Evolutionary conservation across 1,284 basidiomycete genomes (phyloP).

Genomic region (Melanopsichium pennsylvanicum): DNA sequence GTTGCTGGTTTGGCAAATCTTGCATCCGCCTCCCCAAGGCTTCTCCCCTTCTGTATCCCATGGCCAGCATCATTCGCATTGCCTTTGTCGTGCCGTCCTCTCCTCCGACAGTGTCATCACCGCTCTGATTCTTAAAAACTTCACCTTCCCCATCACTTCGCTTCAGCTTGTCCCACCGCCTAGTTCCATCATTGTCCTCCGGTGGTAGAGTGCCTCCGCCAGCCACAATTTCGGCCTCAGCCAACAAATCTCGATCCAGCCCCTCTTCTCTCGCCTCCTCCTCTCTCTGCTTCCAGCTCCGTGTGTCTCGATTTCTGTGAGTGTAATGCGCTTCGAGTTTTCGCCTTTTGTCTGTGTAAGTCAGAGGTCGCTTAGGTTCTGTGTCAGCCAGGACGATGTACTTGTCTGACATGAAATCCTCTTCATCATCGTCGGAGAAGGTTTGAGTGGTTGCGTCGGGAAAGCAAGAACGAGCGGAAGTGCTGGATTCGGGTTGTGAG

Average conservation of each 20-base stretch:
- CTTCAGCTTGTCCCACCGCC: conserved; percentile 26
- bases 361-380: conserved; percentile 18
- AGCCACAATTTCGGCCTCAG: conserved; percentile 44
- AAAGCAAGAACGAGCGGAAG: neutral
- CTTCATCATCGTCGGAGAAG: conserved; percentile 26
- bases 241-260: conserved; percentile 35
- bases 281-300: conserved; percentile 18
- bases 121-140: neutral
- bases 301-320: neutral
- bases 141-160: neutral
- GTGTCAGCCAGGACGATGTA: conserved; percentile 14
- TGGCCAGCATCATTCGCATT: conserved; percentile 54
- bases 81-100: conserved; percentile 36
- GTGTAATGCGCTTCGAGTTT: conserved; percentile 21
- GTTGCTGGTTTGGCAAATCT: neutral
- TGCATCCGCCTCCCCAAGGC: conserved; percentile 30
- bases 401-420: conserved; percentile 46
- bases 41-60: conserved; percentile 46
- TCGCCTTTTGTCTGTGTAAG: conserved; percentile 28
- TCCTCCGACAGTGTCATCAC: neutral
- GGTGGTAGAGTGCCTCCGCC: conserved; percentile 34
- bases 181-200: conserved; percentile 7
- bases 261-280: conserved; percentile 30
- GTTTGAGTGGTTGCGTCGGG: neutral
- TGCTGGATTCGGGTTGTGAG: neutral